These are phyloP conservation scores for Paramecium caudatum DNA, from an alignment of 73 alveolate species.

Conservation along the genomic window DNA sequence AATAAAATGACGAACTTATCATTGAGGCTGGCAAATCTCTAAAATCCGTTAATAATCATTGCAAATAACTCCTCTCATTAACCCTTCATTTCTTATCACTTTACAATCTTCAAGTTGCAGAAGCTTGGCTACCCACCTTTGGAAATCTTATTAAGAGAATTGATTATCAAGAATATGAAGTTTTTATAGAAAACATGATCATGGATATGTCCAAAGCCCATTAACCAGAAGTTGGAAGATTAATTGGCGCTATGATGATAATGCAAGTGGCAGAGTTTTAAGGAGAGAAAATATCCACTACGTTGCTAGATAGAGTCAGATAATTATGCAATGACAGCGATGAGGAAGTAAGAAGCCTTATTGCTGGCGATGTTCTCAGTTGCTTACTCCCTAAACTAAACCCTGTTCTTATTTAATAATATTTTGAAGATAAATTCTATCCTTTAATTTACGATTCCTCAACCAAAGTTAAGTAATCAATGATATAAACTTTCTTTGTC, in stretches of 20 bases:
- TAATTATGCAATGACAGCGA: constrained; percentile 38
- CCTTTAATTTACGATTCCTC: not conserved
- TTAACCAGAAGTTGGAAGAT: constrained; percentile 60
- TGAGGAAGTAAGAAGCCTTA: not conserved
- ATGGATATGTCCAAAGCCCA: not conserved
- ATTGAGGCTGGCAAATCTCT: constrained; percentile 31
- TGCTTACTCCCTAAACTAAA: not conserved
- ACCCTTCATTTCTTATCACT: not conserved
- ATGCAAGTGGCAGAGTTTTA: not conserved
- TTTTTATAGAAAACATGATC: constrained; percentile 2
- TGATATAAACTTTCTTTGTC: constrained; percentile 17
- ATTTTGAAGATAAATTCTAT: not conserved
- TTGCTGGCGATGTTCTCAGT: not conserved
- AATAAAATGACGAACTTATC: constrained; percentile 8
- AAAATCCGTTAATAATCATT: not conserved
- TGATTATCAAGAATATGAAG: constrained; percentile 10
- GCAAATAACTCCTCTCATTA: constrained; percentile 19
- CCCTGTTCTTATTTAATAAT: constrained; percentile 9
- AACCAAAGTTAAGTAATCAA: not conserved
- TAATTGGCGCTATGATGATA: constrained; percentile 24
- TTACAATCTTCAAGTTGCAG: constrained; percentile 15
- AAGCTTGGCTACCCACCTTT: constrained; percentile 43
- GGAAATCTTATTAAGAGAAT: not conserved
- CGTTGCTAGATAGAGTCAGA: constrained; percentile 21
- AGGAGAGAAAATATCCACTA: constrained; percentile 13